These are phyloP conservation scores for Solioccasus polychromus DNA, from an alignment of 768 basidiomycete genomes.

Conservation along the genomic window DNA sequence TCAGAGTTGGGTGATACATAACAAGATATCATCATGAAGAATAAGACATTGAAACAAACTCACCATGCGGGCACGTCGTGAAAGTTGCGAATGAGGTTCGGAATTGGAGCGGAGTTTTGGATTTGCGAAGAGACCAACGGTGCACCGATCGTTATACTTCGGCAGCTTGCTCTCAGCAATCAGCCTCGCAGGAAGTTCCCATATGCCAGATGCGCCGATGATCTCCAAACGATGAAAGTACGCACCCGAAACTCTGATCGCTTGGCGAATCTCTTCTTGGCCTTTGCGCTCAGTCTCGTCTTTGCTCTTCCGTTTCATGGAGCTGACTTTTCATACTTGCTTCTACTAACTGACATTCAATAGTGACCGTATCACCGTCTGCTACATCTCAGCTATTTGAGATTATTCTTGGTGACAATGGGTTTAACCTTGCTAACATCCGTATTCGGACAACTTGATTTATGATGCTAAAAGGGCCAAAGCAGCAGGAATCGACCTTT, in stretches of 20 bases:
- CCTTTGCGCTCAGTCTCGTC: constrained; percentile 5
- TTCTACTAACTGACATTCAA: constrained; percentile 1
- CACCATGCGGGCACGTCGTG: constrained; percentile 5
- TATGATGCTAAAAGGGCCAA: constrained; percentile 12
- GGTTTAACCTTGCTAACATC: constrained; percentile 15
- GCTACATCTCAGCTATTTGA: constrained; percentile 8
- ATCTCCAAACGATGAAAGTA: too few species aligned
- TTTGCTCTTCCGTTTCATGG: constrained; percentile 7
- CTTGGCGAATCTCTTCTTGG: not conserved
- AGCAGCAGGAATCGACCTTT: constrained; percentile 10
- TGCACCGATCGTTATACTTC: too few species aligned
- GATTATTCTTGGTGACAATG: constrained; percentile 4
- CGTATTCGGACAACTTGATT: constrained; percentile 11
- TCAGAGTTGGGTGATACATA: constrained; percentile 25
- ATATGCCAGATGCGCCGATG: too few species aligned
- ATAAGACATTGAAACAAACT: not conserved
- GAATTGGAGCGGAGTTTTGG: too few species aligned
- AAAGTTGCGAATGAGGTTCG: too few species aligned
- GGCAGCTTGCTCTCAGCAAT: too few species aligned
- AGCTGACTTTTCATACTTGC: constrained; percentile 17
- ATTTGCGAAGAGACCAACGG: too few species aligned
- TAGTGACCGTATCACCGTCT: not conserved
- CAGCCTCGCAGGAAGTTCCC: too few species aligned
- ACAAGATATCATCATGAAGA: constrained; percentile 24
- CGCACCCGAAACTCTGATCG: too few species aligned